Evolutionary conservation across 2,329 filamentous ascomycete species (phyloP), one percentile per base, ranked within the genome.

Genomic region (Pseudogymnoascus sp.): DNA sequence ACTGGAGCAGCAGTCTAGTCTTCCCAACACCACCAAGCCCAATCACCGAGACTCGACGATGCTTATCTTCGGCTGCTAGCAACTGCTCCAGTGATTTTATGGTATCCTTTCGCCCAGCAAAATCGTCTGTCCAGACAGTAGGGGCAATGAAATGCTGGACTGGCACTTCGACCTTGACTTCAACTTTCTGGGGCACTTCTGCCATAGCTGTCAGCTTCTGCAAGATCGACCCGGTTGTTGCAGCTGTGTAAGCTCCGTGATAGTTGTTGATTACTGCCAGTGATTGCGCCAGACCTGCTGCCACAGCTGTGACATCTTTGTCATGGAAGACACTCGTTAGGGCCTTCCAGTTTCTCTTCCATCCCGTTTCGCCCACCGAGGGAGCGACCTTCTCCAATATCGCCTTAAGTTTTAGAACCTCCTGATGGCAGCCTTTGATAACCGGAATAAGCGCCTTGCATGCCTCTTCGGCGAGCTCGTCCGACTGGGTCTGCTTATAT

Each of bases 21-120:
- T 78, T 78, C 5, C 76, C 76, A 2, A 75, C 66, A 5, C 77
- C 76, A 13, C 76, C 74, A 5, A 77, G 69, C 0, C 75, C 74
- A 36, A 66, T 62, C 4, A 77, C 37, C 1, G 73, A 70, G 17
- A 71, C 59, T 17, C 41, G 41, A 9, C 24, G 41, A 8, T 50
- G 41, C 15, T 50, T 29, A 10, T 50, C 41, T 31, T 50, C 24
- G 1, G 9, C 24, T 31, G 7, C 41, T 50, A 50, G 13, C n/a
- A 50, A 29, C 41, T 50, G 29, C 13, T 50, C 41, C 7, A 50
- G 13, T 4, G 24, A 29, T 17, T 29, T 11, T 50, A 50, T 50
- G 4, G 41, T 50, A 15, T 50, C 41, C 5, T 50, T 50, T 10
- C 41, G 41, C 9, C 41, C 41, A 5, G 41, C 41, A 29, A 50